These are phyloP conservation scores for Spinacia oleracea DNA, from an alignment of 179 eudicot species.

Conservation along the genomic window DNA sequence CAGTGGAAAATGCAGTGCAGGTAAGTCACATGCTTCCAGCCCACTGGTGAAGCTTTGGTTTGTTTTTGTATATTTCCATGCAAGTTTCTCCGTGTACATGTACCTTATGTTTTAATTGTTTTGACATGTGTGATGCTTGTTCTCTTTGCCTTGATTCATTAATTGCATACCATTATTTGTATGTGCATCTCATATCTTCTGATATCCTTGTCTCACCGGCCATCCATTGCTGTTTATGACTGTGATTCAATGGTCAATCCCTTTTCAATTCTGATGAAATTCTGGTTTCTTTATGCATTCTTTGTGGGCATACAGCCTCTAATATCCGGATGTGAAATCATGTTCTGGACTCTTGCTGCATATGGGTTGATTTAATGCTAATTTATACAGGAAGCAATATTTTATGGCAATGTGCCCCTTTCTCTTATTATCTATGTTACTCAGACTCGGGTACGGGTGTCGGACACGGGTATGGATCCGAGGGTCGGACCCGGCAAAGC, in stretches of 20 bases:
- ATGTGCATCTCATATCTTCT: background rate
- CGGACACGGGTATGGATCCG: no score
- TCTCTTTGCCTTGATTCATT: background rate
- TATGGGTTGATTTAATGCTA: no score
- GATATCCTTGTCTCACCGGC: background rate
- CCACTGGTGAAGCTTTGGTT: background rate
- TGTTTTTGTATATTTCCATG: background rate
- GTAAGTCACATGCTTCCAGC: conserved; percentile 24
- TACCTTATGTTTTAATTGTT: background rate
- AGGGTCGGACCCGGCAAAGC: no score
- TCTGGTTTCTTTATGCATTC: no score
- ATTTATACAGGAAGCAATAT: no score
- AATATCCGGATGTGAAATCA: no score
- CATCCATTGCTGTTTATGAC: background rate
- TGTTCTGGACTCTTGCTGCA: no score
- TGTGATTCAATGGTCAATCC: background rate
- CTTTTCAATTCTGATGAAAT: background rate
- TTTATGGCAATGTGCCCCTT: no score
- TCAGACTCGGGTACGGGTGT: no score
- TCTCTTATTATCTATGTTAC: no score
- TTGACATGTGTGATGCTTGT: background rate
- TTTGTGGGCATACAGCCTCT: no score
- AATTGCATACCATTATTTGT: background rate
- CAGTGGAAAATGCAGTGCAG: conserved; percentile 56
- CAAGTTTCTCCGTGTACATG: background rate